Evolutionary conservation across 2,329 filamentous ascomycete genomes (phyloP).

Genomic region (Daldinia sp.): DNA sequence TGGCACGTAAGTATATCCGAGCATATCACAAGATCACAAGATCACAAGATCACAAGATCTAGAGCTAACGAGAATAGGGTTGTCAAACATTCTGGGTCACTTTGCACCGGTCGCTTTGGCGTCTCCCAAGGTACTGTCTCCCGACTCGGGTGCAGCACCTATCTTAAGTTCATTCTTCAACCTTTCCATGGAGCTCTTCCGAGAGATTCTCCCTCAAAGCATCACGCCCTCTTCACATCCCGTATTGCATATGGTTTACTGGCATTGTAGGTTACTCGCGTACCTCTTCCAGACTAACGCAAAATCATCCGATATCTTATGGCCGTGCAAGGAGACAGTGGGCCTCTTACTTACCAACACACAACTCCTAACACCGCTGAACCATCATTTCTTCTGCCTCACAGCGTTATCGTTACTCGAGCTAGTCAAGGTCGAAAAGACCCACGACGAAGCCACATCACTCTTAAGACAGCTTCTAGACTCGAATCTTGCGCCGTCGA

Average conservation of each 20-base stretch:
- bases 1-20: conserved; percentile 68
- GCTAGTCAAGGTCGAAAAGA: conserved; percentile 66
- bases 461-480: conserved; percentile 69
- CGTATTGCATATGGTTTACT: conserved; percentile 75
- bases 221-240: conserved; percentile 65
- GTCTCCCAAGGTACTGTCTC: conserved; percentile 58
- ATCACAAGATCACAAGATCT: too few species aligned
- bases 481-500: conserved; percentile 60
- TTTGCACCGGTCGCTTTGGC: conserved; percentile 61
- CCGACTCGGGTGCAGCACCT: conserved; percentile 56
- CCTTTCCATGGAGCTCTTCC: conserved; percentile 73
- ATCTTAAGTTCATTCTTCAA: conserved; percentile 64
- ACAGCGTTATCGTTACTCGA: conserved; percentile 71
- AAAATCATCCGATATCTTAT: conserved; percentile 68
- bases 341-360: conserved; percentile 68
- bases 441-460: conserved; percentile 67
- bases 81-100: conserved; percentile 70
- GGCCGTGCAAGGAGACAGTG: conserved; percentile 69
- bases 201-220: conserved; percentile 70
- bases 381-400: conserved; percentile 74
- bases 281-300: conserved; percentile 69
- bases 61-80: conserved; percentile 55
- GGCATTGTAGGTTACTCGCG: conserved; percentile 75
- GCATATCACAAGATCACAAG: too few species aligned
- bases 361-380: conserved; percentile 70